A percentile compares a stretch with the other conserved stretches of the same genome.
These are phyloP conservation scores for Ustilago crameri DNA, from an alignment of 1,284 basidiomycete species.

Conservation along the genomic window DNA sequence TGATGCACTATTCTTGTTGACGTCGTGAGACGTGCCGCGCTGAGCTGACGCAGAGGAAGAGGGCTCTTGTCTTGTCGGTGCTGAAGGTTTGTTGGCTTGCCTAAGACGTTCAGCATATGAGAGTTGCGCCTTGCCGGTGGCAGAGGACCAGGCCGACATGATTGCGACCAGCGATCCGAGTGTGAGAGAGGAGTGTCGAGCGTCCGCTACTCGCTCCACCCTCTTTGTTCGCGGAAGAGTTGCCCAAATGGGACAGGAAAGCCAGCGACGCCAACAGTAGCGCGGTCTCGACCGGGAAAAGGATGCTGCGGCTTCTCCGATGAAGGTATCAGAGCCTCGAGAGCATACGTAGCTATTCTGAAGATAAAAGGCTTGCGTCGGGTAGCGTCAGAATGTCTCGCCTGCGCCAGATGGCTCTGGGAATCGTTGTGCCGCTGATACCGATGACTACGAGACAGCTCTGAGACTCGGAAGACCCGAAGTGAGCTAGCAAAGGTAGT, in stretches of 20 bases:
- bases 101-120: slow-evolving; percentile 56
- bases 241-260: not conserved
- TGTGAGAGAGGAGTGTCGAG: slow-evolving; percentile 12
- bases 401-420: no score
- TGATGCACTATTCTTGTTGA: slow-evolving; percentile 1
- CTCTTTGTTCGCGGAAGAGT: not conserved
- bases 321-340: no score
- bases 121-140: slow-evolving; percentile 52
- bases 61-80: slow-evolving; percentile 19
- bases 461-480: no score
- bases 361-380: no score
- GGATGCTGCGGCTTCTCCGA: no score
- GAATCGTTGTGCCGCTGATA: no score
- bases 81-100: slow-evolving; percentile 34
- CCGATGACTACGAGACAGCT: no score
- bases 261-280: slow-evolving; percentile 1
- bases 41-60: slow-evolving; percentile 9
- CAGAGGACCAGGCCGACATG: slow-evolving; percentile 55
- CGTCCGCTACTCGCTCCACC: slow-evolving; percentile 21
- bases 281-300: not conserved
- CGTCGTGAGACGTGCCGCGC: slow-evolving; percentile 5
- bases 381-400: no score
- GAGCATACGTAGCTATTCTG: no score
- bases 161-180: slow-evolving; percentile 4
- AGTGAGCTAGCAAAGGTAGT: no score